Evolutionary conservation across 768 basidiomycete genomes (phyloP).

Genomic region (Roridomyces roridus): DNA sequence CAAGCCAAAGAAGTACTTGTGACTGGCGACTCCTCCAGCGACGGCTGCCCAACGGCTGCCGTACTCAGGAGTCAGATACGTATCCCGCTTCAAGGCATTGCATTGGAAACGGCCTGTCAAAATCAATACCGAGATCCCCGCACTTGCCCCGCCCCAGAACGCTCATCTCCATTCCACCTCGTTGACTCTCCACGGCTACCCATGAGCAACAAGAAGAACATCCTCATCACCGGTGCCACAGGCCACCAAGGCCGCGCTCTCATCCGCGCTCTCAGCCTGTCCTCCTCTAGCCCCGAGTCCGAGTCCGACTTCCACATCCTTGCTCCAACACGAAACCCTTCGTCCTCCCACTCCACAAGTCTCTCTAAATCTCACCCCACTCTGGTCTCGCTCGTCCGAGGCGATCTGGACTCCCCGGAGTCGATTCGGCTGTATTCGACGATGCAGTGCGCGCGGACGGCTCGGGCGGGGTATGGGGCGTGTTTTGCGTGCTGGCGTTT

Average conservation of each 20-base stretch:
- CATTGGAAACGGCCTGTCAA: too few species aligned
- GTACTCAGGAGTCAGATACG: too few species aligned
- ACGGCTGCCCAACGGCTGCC: too few species aligned
- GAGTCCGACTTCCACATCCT: constrained; percentile 37
- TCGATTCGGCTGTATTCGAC: too few species aligned
- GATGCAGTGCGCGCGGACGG: constrained; percentile 33
- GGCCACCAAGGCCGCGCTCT: constrained; percentile 44
- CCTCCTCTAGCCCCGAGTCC: constrained; percentile 6
- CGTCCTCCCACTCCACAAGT: constrained; percentile 33
- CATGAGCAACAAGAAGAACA: too few species aligned
- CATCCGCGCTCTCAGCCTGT: constrained; percentile 33
- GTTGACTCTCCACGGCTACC: too few species aligned
- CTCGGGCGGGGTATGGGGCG: constrained; percentile 42
- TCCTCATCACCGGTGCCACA: constrained; percentile 45
- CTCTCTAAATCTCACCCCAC: constrained; percentile 34
- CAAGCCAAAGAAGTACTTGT: too few species aligned
- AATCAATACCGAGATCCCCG: too few species aligned
- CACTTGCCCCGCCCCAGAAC: too few species aligned
- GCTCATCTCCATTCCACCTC: too few species aligned
- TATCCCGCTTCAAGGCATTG: too few species aligned
- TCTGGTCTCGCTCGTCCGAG: constrained; percentile 35
- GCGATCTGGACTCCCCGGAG: constrained; percentile 34
- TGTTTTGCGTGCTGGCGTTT: constrained; percentile 44
- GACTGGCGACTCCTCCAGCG: too few species aligned
- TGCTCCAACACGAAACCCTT: constrained; percentile 42